Percentiles rank a stretch among this genome's conserved stretches.
Evolutionary conservation across 129 eudicot genomes (phyloP).

Genomic region (Lactuca saligna): DNA sequence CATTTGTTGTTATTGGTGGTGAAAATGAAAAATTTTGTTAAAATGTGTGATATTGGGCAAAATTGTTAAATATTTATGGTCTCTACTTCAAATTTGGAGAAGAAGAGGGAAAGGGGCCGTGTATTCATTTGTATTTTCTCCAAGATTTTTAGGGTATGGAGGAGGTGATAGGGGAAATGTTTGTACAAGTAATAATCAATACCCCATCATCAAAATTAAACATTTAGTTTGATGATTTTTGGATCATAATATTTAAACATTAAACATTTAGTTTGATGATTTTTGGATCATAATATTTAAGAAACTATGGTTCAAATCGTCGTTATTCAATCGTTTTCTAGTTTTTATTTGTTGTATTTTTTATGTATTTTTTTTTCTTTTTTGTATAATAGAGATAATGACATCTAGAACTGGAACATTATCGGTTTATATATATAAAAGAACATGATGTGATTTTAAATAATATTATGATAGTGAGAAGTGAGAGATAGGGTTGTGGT

Average conservation of each 20-base stretch:
- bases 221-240: constrained; percentile 7
- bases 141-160: not conserved
- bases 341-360: not conserved
- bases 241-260: not conserved
- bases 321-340: not conserved
- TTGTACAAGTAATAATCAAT: constrained; percentile 29
- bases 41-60: not conserved
- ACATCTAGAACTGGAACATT: not conserved
- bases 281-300: not conserved
- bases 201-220: constrained; percentile 14
- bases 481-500: constrained; percentile 21
- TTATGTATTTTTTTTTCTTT: not conserved
- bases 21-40: constrained; percentile 18
- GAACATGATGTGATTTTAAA: too few relatives aligned
- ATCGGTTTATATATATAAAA: not conserved
- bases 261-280: constrained; percentile 3
- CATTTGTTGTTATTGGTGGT: not conserved
- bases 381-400: not conserved
- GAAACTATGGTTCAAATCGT: constrained; percentile 13
- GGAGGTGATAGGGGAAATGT: constrained; percentile 1
- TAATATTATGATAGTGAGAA: not conserved
- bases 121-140: constrained; percentile 30
- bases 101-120: constrained; percentile 6
- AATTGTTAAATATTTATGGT: constrained; percentile 10
- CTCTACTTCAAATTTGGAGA: constrained; percentile 1